Evolutionary conservation across 352 stramenopile genomes (phyloP), one percentile per base, ranked within the genome.

Genomic region (Phytopythium litorale): DNA sequence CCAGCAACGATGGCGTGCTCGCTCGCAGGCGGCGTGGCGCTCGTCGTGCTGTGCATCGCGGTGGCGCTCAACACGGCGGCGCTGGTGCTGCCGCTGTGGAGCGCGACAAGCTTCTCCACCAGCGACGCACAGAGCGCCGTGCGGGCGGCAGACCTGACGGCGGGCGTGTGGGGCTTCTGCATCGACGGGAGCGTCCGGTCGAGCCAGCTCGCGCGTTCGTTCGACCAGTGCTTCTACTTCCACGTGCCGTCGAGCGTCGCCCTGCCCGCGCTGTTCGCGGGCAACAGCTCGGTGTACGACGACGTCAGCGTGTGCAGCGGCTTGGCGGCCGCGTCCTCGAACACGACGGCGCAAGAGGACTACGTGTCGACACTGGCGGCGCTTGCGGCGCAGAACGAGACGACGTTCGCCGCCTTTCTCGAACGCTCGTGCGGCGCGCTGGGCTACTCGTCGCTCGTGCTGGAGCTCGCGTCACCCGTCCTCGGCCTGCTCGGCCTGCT

Each of bases 1-100:
- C 7, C 23, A 13, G 11, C 0, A 53, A 25, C 46, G 30, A 56
- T 57, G 52, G 35, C 8, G 33, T 57, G 52, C 52, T 46, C 52
- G 19, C 52, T 57, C 32, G 52, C 52, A 3, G 52, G 52, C 19
- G 37, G 33, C 32, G 21, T 48, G n/a, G 53, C 33, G 53, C 53
- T 58, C 33, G 16, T 49, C 19, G 32, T 13, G 32, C 53, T 58
- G 53, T 58, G 53, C 53, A n/a, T 40, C 5, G 53, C 53, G 25
- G 35, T 58, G 3, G 35, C 33, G 35, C 53, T 58, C 33, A 49
- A 35, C 53, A 49, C 78, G 5, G 70, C 67, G 7, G 66, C 76
- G 61, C 91, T 67, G 55, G 88, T 81, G 11, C 72, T 73, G 37
- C 87, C 87, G 35, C 84, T 86, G 75, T 94, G 93, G 33, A 94